Evolutionary conservation across 768 basidiomycete species (phyloP), one percentile per base, ranked within the genome.

Genomic region (Panaeolus papilionaceus): DNA sequence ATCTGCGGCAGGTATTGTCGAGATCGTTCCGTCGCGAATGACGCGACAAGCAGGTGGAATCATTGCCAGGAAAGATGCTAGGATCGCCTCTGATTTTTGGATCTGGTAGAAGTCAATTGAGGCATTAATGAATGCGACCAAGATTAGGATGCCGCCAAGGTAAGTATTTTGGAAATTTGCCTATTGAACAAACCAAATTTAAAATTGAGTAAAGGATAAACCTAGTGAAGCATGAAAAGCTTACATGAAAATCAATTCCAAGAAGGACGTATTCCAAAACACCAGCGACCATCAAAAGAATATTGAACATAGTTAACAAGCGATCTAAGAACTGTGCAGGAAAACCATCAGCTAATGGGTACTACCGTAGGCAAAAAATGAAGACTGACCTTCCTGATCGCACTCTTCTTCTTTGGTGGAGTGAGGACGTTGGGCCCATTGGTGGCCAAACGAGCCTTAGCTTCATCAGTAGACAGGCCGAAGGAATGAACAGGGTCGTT

Each of bases 11-110:
- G 89, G 86, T 61, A 89, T 83, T 4, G 83, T 83, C 38, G 76
- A 73, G 64, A 91, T 83, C 2, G 83, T 79, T 0, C 85, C 85
- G 67, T 87, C 86, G 49, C 90, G 86, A 63, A 91, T 79, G 33
- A 88, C 88, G 47, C 84, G 88, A 72, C 88, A 90, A 8, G 87
- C 82, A 0, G 90, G 90, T 16, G 90, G 90, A 62, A 91, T 91
- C 88, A 91, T 88, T 10, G 90, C 90, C 39, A 91, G 79, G 79
- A 91, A 91, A 2, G 88, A 89, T 4, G 89, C 89, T 4, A 91
- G 81, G 70, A 91, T 91, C 44, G 89, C 88, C 73, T 90, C 90
- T 9, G 89, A 89, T 72, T 90, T 91, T 77, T 91, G 90, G 38
- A 90, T 83, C 79, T 91, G 90, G 74, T 85, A 85, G 75, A 88